phyloP scores from a whole-genome alignment of 2,329 filamentous ascomycete species.

The Tolypocladium nubicola region DNA sequence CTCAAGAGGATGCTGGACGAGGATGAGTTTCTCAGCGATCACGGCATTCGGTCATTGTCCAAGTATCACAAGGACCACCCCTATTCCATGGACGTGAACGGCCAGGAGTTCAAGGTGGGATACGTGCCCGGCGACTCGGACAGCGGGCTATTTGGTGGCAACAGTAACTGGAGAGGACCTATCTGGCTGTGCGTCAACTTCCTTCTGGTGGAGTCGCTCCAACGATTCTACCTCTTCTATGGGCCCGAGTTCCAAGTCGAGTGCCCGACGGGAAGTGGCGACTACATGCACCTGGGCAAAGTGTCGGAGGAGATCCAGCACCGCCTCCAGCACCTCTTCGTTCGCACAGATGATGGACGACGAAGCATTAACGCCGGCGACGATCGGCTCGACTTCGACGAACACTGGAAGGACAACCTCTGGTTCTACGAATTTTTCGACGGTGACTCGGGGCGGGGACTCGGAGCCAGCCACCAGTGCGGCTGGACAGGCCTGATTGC shows the following conservation, averaged over 20 bases:
- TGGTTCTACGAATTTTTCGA: slow-evolving; percentile 99
- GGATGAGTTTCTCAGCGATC: slow-evolving; percentile 80
- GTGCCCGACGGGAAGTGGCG: slow-evolving; percentile 85
- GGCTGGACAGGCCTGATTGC: slow-evolving; percentile 95
- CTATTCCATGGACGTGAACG: slow-evolving; percentile 92
- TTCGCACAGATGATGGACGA: slow-evolving; percentile 71
- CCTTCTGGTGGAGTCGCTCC: slow-evolving; percentile 84
- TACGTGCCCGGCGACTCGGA: slow-evolving; percentile 96
- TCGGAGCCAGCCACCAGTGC: slow-evolving; percentile 89
- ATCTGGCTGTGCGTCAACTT: slow-evolving; percentile 98
- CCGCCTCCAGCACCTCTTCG: slow-evolving; percentile 84
- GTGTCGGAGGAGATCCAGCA: slow-evolving; percentile 94
- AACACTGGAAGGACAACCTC: slow-evolving; percentile 72
- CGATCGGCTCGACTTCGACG: slow-evolving; percentile 80
- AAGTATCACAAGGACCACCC: slow-evolving; percentile 86
- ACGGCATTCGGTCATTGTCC: slow-evolving; percentile 85
- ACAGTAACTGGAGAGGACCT: slow-evolving; percentile 95
- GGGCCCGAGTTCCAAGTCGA: slow-evolving; percentile 81
- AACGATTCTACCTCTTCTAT: slow-evolving; percentile 94
- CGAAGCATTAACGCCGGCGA: slow-evolving; percentile 81
- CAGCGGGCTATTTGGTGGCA: slow-evolving; percentile 88
- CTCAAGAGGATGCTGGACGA: slow-evolving; percentile 88
- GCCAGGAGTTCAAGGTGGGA: slow-evolving; percentile 74
- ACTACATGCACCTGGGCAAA: slow-evolving; percentile 91
- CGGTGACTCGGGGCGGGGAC: slow-evolving; percentile 76